Evolutionary conservation across 2,329 filamentous ascomycete species (phyloP).

Genomic region (Claviceps sp.): DNA sequence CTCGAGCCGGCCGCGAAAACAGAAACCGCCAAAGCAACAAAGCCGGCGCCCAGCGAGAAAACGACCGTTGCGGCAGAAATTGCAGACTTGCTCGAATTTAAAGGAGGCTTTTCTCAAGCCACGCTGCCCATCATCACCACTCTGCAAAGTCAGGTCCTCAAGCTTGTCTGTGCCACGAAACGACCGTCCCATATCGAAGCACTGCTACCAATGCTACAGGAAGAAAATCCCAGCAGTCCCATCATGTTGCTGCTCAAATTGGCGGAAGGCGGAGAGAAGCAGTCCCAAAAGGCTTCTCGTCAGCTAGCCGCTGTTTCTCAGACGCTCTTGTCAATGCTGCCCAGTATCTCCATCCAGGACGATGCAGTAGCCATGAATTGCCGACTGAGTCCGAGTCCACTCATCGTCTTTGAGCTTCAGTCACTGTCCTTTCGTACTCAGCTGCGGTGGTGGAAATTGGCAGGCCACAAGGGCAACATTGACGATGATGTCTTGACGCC

Average conservation of each 20-base stretch:
- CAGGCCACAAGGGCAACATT: constrained; percentile 43
- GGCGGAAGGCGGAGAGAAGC: constrained; percentile 27
- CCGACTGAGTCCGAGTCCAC: constrained; percentile 41
- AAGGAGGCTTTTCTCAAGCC: constrained; percentile 26
- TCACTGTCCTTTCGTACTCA: constrained; percentile 47
- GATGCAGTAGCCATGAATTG: constrained; percentile 42
- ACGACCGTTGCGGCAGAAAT: constrained; percentile 23
- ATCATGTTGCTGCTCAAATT: constrained; percentile 39
- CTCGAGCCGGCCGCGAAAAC: constrained; percentile 30
- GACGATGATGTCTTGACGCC: constrained; percentile 54
- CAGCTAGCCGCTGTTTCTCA: constrained; percentile 57
- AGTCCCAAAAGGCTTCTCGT: constrained; percentile 44
- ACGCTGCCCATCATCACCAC: constrained; percentile 44
- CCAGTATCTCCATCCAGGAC: constrained; percentile 50
- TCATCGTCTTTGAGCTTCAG: constrained; percentile 48
- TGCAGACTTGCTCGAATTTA: constrained; percentile 49
- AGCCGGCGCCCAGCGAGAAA: constrained; percentile 16
- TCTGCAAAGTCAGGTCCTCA: constrained; percentile 51
- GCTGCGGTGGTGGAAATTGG: constrained; percentile 52
- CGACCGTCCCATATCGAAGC: constrained; percentile 47
- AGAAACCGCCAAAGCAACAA: constrained; percentile 19
- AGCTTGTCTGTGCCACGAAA: constrained; percentile 45
- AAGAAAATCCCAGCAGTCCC: constrained; percentile 41
- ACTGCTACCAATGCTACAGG: constrained; percentile 39
- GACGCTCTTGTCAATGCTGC: constrained; percentile 49